A percentile compares a stretch with the other conserved stretches of the same genome.
Evolutionary conservation across 257 asterid species (phyloP).

Genomic region (Petunia axillaris): DNA sequence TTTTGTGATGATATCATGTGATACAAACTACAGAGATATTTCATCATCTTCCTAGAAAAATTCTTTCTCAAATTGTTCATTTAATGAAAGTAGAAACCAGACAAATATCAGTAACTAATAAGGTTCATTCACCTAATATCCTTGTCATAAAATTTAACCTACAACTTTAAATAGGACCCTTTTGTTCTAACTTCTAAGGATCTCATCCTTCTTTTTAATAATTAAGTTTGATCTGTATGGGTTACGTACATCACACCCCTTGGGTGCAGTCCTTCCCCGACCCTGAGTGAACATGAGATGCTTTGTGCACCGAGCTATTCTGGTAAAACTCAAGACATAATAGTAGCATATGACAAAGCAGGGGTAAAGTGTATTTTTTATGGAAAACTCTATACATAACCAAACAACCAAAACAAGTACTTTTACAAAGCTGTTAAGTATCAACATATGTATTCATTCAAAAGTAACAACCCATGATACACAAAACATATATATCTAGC

Average conservation of each 20-base stretch:
- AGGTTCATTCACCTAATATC: slow-evolving; percentile 7
- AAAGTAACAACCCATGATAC: neutral
- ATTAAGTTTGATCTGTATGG: neutral
- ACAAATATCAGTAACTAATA: neutral
- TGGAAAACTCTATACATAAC: neutral
- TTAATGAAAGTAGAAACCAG: too few species aligned
- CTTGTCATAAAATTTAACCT: neutral
- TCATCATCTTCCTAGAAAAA: neutral
- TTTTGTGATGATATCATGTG: neutral
- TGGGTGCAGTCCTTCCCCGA: too few species aligned
- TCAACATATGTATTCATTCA: neutral
- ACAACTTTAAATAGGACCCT: neutral
- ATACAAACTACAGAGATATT: neutral
- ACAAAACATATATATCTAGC: neutral
- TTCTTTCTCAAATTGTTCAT: too few species aligned
- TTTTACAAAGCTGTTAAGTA: neutral
- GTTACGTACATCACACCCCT: neutral
- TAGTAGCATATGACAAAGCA: neutral
- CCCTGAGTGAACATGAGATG: too few species aligned
- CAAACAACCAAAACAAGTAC: slow-evolving; percentile 6
- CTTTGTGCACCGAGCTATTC: too few species aligned
- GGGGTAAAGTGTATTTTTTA: neutral
- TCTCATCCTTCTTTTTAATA: neutral
- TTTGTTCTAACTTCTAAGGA: neutral
- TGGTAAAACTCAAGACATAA: neutral